phyloP scores from a whole-genome alignment of 2,329 filamentous ascomycete species.

The Trichoderma brevicompactum region DNA sequence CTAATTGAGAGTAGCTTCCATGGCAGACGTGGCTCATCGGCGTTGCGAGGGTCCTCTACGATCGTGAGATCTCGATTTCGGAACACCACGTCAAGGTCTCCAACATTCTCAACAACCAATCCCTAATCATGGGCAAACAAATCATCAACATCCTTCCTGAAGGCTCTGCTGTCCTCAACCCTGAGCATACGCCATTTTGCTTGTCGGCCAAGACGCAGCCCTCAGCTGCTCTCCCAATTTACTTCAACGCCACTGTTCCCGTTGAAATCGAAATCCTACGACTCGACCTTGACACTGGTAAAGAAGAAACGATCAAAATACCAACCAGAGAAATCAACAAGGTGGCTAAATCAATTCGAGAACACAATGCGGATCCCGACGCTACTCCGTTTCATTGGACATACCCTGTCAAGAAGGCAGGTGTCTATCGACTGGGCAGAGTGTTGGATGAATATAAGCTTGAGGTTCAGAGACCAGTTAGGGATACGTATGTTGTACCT shows the following conservation, averaged over 20 bases:
- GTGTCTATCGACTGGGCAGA: constrained; percentile 81
- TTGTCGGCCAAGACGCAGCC: constrained; percentile 66
- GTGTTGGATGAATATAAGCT: constrained; percentile 94
- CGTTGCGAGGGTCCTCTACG: constrained; percentile 81
- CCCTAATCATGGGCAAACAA: constrained; percentile 92
- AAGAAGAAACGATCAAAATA: constrained; percentile 79
- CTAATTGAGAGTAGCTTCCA: constrained; percentile 60
- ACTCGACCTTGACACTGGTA: constrained; percentile 79
- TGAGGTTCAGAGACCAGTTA: constrained; percentile 77
- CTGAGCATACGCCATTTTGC: constrained; percentile 79
- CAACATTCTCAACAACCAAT: constrained; percentile 86
- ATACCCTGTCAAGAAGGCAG: constrained; percentile 80
- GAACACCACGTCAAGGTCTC: constrained; percentile 89
- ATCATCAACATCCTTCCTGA: constrained; percentile 98
- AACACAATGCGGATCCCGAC: constrained; percentile 66
- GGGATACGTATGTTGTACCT: constrained; percentile 80
- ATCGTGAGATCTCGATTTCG: constrained; percentile 91
- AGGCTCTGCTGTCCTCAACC: constrained; percentile 90
- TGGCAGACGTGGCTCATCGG: constrained; percentile 73
- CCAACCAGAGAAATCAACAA: constrained; percentile 73
- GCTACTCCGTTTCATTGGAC: constrained; percentile 68
- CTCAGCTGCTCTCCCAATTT: constrained; percentile 74
- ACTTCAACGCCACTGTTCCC: constrained; percentile 91
- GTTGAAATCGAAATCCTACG: constrained; percentile 87
- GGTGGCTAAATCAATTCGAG: constrained; percentile 70